These are phyloP conservation scores for Saturnispora silvae DNA, from an alignment of 805 yeast species.

Conservation along the genomic window DNA sequence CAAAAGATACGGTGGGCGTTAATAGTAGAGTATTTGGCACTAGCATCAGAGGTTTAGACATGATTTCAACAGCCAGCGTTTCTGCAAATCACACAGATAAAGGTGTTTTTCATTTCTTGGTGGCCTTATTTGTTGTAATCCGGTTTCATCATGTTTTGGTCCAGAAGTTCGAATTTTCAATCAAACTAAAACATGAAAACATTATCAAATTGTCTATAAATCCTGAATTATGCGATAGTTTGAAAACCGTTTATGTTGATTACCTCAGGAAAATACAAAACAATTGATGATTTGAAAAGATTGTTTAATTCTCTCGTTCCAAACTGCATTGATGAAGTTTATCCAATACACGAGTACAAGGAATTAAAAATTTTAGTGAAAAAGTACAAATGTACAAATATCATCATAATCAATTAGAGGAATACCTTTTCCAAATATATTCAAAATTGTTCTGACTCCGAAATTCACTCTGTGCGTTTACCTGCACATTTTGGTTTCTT, in stretches of 20 bases:
- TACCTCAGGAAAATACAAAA: background rate
- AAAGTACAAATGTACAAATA: conserved; percentile 23
- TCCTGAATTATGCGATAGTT: conserved; percentile 15
- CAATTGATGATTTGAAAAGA: conserved; percentile 17
- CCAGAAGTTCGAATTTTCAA: conserved; percentile 44
- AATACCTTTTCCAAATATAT: conserved; percentile 30
- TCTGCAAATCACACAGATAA: conserved; percentile 38
- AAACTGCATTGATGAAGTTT: conserved; percentile 44
- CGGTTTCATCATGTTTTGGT: conserved; percentile 47
- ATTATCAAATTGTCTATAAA: conserved; percentile 33
- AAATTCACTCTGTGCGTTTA: conserved; percentile 1
- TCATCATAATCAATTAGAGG: conserved; percentile 30
- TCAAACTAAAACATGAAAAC: conserved; percentile 36
- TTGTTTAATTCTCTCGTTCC: conserved; percentile 33
- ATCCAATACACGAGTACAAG: conserved; percentile 44
- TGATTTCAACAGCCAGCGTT: conserved; percentile 61
- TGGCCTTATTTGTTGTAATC: conserved; percentile 43
- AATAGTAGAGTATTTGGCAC: background rate
- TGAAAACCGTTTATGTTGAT: background rate
- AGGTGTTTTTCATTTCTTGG: conserved; percentile 52
- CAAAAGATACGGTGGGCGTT: background rate
- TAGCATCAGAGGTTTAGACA: conserved; percentile 34
- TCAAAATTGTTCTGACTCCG: conserved; percentile 13
- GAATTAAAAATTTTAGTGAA: conserved; percentile 26
- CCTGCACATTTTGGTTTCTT: conserved; percentile 5